Evolutionary conservation across 352 stramenopile species (phyloP).

Genomic region (Pythium dissotocum): DNA sequence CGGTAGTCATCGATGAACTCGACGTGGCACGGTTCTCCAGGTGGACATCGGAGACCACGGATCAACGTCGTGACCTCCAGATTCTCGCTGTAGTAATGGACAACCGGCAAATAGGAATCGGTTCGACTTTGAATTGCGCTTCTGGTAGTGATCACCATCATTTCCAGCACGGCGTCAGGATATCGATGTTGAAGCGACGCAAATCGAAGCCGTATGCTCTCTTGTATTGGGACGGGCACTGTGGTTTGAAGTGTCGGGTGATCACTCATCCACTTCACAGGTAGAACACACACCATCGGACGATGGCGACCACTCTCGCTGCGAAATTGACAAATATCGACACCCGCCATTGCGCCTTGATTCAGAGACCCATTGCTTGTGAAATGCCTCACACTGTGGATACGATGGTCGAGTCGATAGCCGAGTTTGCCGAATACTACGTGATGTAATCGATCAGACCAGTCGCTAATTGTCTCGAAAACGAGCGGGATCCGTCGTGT

Average conservation of each 20-base stretch:
- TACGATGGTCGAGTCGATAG: constrained; percentile 21
- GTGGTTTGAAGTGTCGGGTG: not conserved
- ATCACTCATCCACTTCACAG: too few relatives aligned
- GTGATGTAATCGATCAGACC: constrained; percentile 43
- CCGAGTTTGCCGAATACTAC: constrained; percentile 5
- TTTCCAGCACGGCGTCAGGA: constrained; percentile 17
- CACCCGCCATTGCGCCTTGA: not conserved
- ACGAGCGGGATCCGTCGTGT: constrained; percentile 1
- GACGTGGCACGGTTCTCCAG: constrained; percentile 20
- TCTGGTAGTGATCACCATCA: constrained; percentile 21
- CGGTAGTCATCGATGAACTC: constrained; percentile 57
- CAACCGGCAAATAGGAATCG: not conserved
- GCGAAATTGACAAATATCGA: constrained; percentile 21
- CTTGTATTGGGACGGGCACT: not conserved
- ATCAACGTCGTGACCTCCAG: constrained; percentile 33
- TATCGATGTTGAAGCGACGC: constrained; percentile 12
- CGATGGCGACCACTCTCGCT: not conserved
- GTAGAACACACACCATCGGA: not conserved
- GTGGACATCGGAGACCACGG: constrained; percentile 20
- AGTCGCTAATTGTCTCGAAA: constrained; percentile 28
- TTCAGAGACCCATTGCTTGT: not conserved
- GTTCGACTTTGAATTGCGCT: not conserved
- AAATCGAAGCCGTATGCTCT: constrained; percentile 1
- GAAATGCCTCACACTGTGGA: constrained; percentile 13
- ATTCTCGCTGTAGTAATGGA: constrained; percentile 19